Conservation (phyloP, 805 yeast species). For the Candida nanaspora region DNA sequence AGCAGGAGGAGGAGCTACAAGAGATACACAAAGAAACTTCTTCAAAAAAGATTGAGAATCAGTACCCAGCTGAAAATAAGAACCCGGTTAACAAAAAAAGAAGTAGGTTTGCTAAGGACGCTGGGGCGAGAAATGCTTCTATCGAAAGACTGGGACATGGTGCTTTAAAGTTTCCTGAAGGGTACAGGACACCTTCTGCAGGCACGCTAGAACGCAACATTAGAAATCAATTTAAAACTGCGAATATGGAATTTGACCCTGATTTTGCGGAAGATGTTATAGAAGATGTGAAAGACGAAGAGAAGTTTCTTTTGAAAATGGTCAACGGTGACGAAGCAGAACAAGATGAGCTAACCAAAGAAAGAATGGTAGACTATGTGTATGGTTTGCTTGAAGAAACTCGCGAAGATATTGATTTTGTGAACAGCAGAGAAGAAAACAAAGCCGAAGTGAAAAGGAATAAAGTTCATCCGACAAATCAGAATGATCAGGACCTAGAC, state of each 20-base stretch:
- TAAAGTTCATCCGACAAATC: neutral
- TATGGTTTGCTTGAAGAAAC: neutral
- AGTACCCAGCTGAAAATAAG: no score
- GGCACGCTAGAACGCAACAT: constrained; percentile 20
- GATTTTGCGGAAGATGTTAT: constrained; percentile 21
- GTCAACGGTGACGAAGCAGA: neutral
- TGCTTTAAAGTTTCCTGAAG: neutral
- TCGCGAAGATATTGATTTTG: neutral
- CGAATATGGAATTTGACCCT: constrained; percentile 23
- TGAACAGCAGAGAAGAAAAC: neutral
- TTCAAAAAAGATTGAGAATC: neutral
- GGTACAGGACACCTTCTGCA: constrained; percentile 2
- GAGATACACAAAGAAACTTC: neutral
- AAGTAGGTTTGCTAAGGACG: no score
- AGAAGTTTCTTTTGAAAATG: neutral
- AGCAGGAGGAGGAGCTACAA: neutral
- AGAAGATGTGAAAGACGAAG: constrained; percentile 16
- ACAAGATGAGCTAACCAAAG: neutral
- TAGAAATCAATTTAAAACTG: constrained; percentile 13
- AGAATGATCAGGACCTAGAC: neutral
- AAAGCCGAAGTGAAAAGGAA: neutral
- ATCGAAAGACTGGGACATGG: neutral
- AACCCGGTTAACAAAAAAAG: no score
- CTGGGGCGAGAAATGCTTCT: no score
- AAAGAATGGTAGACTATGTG: neutral